A percentile compares a stretch with the other conserved stretches of the same genome.
Conservation (phyloP, 441 rosid species). For the Kokia cookei region DNA sequence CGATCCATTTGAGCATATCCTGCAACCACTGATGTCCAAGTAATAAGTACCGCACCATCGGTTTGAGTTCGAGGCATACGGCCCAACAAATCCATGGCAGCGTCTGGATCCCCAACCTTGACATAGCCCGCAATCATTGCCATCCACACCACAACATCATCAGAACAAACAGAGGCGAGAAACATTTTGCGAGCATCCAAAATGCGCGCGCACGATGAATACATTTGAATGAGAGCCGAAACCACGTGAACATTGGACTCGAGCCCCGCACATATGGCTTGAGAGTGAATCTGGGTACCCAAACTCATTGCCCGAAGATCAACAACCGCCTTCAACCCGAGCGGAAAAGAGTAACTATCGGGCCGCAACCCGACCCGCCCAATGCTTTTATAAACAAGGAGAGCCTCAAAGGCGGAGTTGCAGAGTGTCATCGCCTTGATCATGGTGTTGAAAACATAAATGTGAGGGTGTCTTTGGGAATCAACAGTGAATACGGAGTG, state of each 20-base stretch:
- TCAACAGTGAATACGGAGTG: conserved; percentile 29
- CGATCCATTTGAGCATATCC: conserved; percentile 46
- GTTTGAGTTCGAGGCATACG: conserved; percentile 38
- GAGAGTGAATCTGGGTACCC: conserved; percentile 61
- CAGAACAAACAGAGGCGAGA: conserved; percentile 12
- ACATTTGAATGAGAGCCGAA: conserved; percentile 55
- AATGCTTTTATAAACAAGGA: conserved; percentile 41
- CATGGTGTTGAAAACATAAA: conserved; percentile 44
- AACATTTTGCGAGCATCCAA: conserved; percentile 37
- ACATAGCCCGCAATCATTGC: conserved; percentile 54
- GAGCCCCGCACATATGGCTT: conserved; percentile 32
- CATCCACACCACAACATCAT: conserved; percentile 46
- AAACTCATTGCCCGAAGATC: conserved; percentile 28
- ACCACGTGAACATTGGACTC: conserved; percentile 35
- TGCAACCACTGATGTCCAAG: conserved; percentile 65
- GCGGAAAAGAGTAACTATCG: conserved; percentile 60
- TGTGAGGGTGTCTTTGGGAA: conserved; percentile 14
- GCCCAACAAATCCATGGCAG: conserved; percentile 35
- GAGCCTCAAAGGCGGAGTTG: conserved; percentile 24
- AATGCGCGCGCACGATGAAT: conserved; percentile 22
- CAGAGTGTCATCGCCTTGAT: conserved; percentile 45
- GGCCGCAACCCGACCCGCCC: conserved; percentile 38
- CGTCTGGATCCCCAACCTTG: conserved; percentile 41
- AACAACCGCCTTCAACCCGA: conserved; percentile 39
- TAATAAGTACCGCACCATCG: conserved; percentile 25